Evolutionary conservation across 768 basidiomycete species (phyloP).

Genomic region (Collybia mongolica): DNA sequence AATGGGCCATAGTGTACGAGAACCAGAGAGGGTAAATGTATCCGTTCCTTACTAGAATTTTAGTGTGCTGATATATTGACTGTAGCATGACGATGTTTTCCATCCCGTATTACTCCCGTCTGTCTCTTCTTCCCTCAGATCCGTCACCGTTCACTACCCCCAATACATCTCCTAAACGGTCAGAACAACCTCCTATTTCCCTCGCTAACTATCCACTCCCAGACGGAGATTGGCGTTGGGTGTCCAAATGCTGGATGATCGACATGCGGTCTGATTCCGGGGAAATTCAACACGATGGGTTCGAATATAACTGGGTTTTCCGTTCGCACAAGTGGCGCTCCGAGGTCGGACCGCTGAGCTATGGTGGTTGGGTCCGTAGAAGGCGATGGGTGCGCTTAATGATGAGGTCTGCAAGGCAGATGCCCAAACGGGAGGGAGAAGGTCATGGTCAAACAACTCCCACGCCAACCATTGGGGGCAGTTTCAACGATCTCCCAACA

Average conservation of each 20-base stretch:
- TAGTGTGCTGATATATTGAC: not conserved
- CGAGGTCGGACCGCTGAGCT: slow-evolving; percentile 53
- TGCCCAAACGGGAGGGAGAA: slow-evolving; percentile 15
- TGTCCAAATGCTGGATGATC: slow-evolving; percentile 81
- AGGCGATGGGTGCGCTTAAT: slow-evolving; percentile 84
- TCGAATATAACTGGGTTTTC: slow-evolving; percentile 84
- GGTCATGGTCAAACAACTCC: slow-evolving; percentile 4
- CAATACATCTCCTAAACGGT: slow-evolving; percentile 32
- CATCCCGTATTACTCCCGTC: slow-evolving; percentile 66
- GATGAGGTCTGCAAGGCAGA: slow-evolving; percentile 57
- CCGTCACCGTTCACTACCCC: slow-evolving; percentile 75
- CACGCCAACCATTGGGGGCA: not conserved
- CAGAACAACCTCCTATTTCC: slow-evolving; percentile 53
- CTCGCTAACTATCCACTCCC: slow-evolving; percentile 70
- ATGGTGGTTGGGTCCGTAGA: slow-evolving; percentile 74
- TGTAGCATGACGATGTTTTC: slow-evolving; percentile 66
- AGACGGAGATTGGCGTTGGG: slow-evolving; percentile 81
- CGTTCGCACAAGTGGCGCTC: slow-evolving; percentile 66
- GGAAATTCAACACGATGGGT: slow-evolving; percentile 79
- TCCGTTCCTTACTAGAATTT: slow-evolving; percentile 9
- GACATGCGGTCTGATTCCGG: slow-evolving; percentile 81
- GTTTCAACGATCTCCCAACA: not conserved
- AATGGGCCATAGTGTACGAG: slow-evolving; percentile 80
- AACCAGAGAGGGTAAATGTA: slow-evolving; percentile 77
- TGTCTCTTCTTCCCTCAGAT: slow-evolving; percentile 69